A percentile compares a stretch with the other conserved stretches of the same genome.
Evolutionary conservation across 768 basidiomycete genomes (phyloP).

Genomic region (Russula virescens): DNA sequence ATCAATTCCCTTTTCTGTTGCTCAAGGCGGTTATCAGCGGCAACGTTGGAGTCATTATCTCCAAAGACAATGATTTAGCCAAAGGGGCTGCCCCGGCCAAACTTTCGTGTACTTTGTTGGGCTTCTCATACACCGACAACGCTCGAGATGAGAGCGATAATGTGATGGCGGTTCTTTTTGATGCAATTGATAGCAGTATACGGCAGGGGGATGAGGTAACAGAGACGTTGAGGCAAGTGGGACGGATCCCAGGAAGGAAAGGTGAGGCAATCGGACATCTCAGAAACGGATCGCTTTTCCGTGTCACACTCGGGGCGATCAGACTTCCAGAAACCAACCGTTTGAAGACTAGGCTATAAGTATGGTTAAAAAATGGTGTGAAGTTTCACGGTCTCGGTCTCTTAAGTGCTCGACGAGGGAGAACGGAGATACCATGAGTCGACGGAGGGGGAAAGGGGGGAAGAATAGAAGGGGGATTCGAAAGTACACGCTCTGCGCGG

Average conservation of each 20-base stretch:
- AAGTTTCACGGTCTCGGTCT: no score
- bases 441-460: neutral
- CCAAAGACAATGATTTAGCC: neutral
- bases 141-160: neutral
- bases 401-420: neutral
- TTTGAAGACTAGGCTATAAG: neutral
- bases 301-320: neutral
- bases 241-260: no score
- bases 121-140: neutral
- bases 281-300: neutral
- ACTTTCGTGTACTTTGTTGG: neutral
- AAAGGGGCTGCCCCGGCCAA: neutral
- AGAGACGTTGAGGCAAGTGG: neutral
- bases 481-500: neutral
- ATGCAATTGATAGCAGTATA: conserved; percentile 1
- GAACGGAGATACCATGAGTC: neutral
- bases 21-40: neutral
- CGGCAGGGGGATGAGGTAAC: neutral
- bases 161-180: neutral
- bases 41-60: neutral
- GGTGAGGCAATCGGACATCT: neutral
- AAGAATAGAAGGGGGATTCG: neutral
- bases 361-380: no score
- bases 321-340: neutral
- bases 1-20: neutral